Conservation (phyloP, 495 filamentous ascomycete species). For the Aspergillus mulundensis region DNA sequence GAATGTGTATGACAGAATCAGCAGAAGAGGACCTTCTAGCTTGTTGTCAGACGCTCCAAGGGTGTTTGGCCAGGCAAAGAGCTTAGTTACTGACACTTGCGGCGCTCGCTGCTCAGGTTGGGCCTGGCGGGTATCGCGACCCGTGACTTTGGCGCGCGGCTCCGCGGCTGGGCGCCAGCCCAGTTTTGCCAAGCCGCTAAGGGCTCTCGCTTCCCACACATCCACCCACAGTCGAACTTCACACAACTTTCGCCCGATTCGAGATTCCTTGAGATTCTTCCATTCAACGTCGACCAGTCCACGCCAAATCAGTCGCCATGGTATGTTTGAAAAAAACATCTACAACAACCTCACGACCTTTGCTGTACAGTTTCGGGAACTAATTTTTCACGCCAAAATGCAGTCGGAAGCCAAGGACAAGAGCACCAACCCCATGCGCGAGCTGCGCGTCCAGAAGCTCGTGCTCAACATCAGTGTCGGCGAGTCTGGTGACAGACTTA, state of each 20-base stretch:
- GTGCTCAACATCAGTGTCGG: constrained; percentile 99
- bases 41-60: constrained; percentile 19
- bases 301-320: constrained; percentile 47
- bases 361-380: constrained; percentile 20
- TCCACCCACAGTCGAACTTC: constrained; percentile 43
- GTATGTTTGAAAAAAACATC: constrained; percentile 30
- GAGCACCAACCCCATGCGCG: constrained; percentile 94
- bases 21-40: constrained; percentile 25
- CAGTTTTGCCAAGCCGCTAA: constrained; percentile 32
- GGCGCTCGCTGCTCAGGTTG: not conserved
- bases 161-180: constrained; percentile 21
- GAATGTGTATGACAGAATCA: constrained; percentile 33
- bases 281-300: constrained; percentile 43
- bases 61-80: constrained; percentile 14
- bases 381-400: constrained; percentile 21
- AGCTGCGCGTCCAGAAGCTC: constrained; percentile 99
- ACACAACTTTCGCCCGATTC: constrained; percentile 24
- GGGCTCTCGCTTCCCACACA: constrained; percentile 42
- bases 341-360: not conserved
- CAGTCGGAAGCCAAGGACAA: constrained; percentile 68
- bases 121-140: not conserved
- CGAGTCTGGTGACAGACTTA: constrained; percentile 99
- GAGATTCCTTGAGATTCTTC: constrained; percentile 28
- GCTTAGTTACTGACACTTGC: constrained; percentile 4
- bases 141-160: constrained; percentile 21